These are phyloP conservation scores for Melampsora americana DNA, from an alignment of 1,284 basidiomycete genomes.

Conservation along the genomic window DNA sequence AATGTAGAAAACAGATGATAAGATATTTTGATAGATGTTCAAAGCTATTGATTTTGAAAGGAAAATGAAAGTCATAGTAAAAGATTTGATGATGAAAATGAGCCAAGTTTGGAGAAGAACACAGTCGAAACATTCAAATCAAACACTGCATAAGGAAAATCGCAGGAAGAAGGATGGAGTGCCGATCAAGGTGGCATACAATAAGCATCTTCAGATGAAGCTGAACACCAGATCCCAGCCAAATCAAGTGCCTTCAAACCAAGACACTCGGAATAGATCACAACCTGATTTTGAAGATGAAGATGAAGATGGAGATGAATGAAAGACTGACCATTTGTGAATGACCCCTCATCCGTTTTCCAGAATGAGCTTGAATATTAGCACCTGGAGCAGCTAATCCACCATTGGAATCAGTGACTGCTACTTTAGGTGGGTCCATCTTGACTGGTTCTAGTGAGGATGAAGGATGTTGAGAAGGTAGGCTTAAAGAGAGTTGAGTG, in stretches of 20 bases:
- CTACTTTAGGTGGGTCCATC: constrained; percentile 16
- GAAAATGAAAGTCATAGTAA: too few relatives aligned
- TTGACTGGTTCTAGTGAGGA: background rate
- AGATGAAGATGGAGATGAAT: background rate
- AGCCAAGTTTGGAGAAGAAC: background rate
- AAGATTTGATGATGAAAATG: background rate
- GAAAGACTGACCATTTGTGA: constrained; percentile 43
- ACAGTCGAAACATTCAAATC: too few relatives aligned
- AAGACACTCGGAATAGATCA: background rate
- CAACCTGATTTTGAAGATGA: background rate
- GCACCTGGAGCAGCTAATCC: constrained; percentile 40
- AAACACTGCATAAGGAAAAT: too few relatives aligned
- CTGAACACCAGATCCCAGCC: background rate
- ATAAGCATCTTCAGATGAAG: background rate
- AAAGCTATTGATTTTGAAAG: too few relatives aligned
- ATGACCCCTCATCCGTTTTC: constrained; percentile 43
- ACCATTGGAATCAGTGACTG: constrained; percentile 22
- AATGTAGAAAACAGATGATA: background rate
- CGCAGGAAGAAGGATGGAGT: background rate
- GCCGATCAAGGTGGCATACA: background rate
- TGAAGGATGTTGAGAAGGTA: background rate
- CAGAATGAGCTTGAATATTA: constrained; percentile 35
- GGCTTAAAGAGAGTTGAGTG: background rate
- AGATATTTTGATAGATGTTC: too few relatives aligned
- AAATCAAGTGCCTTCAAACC: background rate